These are phyloP conservation scores for Colletotrichum sublineola DNA, from an alignment of 2,329 filamentous ascomycete genomes.

Conservation along the genomic window DNA sequence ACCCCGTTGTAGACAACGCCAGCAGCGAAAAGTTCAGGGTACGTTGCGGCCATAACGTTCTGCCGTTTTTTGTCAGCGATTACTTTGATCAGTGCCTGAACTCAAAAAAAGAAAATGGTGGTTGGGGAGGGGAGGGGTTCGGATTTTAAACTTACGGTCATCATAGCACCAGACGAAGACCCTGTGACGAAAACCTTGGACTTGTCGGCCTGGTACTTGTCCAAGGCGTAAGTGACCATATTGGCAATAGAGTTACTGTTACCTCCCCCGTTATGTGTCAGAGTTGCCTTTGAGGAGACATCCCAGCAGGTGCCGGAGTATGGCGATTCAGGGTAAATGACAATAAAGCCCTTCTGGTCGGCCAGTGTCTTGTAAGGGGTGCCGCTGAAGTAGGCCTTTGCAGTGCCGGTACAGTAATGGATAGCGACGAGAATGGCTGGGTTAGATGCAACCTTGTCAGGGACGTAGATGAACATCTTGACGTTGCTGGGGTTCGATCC, in stretches of 20 bases:
- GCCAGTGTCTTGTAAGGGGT: conserved; percentile 66
- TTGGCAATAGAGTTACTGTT: conserved; percentile 65
- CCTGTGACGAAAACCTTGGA: conserved; percentile 64
- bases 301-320: conserved; percentile 68
- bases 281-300: conserved; percentile 63
- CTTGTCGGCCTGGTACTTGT: conserved; percentile 62
- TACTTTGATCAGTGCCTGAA: neutral
- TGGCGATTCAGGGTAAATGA: conserved; percentile 60
- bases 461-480: conserved; percentile 50
- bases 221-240: conserved; percentile 65
- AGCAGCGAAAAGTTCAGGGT: conserved; percentile 68
- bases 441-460: conserved; percentile 50
- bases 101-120: neutral
- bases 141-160: conserved; percentile 23
- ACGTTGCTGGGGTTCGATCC: conserved; percentile 47
- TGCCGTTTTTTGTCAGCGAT: neutral
- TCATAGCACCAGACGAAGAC: conserved; percentile 38
- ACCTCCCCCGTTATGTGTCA: conserved; percentile 65
- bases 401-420: conserved; percentile 69
- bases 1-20: conserved; percentile 65
- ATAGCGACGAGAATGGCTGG: conserved; percentile 66
- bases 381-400: conserved; percentile 62
- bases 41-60: conserved; percentile 45
- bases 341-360: conserved; percentile 68
- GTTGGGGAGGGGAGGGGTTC: neutral